Conservation (phyloP, 1,139 yeast genomes). For the Geotrichum aggregatum region DNA sequence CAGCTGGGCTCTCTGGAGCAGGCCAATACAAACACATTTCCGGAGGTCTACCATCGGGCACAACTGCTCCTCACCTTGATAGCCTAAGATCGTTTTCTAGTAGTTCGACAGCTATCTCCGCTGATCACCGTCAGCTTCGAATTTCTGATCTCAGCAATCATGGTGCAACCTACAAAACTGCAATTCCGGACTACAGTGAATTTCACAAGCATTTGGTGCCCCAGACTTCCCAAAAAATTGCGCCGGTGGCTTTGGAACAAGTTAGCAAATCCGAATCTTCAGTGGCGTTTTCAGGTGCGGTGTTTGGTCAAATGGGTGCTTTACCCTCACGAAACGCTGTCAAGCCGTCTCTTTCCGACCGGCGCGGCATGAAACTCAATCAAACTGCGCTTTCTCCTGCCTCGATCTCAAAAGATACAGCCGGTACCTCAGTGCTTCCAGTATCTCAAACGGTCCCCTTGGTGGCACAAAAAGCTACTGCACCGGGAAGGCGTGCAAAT, state of each 20-base stretch:
- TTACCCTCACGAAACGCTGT: conserved; percentile 15
- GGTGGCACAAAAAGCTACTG: neutral
- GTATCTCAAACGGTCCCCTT: conserved; percentile 8
- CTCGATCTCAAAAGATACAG: neutral
- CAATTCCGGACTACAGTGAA: conserved; percentile 20
- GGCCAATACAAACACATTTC: neutral
- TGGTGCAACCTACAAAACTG: conserved; percentile 17
- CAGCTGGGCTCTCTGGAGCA: neutral
- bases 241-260: neutral
- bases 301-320: conserved; percentile 13
- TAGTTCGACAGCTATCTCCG: conserved; percentile 2
- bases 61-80: conserved; percentile 3
- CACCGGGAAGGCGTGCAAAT: conserved; percentile 11
- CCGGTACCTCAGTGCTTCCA: neutral
- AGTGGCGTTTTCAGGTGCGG: conserved; percentile 13
- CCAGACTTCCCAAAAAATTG: neutral
- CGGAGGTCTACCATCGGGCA: conserved; percentile 1
- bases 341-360: conserved; percentile 34
- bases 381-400: conserved; percentile 6
- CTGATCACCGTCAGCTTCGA: conserved; percentile 10
- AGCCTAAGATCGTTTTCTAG: conserved; percentile 8
- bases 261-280: neutral
- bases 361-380: conserved; percentile 35
- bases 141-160: neutral
- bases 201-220: neutral